A percentile compares a stretch with the other conserved stretches of the same genome.
These are phyloP conservation scores for Lasiosphaeria miniovina DNA, from an alignment of 495 filamentous ascomycete species.

Conservation along the genomic window DNA sequence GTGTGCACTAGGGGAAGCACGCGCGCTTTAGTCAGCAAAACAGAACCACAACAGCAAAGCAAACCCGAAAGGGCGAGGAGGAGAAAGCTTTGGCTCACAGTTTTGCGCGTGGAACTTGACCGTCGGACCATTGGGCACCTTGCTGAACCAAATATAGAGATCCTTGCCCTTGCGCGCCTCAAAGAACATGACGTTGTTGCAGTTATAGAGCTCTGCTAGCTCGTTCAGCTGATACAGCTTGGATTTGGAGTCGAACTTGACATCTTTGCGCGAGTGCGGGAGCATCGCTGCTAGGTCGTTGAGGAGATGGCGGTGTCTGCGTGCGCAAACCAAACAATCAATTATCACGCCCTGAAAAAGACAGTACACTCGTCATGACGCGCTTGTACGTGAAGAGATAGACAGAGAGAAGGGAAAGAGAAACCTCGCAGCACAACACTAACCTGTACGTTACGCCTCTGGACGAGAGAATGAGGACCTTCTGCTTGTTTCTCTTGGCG, in stretches of 20 bases:
- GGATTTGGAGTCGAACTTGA: slow-evolving; percentile 94
- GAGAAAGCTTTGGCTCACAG: slow-evolving; percentile 21
- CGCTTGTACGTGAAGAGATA: neutral
- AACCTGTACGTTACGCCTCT: slow-evolving; percentile 86
- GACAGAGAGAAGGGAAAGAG: neutral
- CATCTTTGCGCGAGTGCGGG: slow-evolving; percentile 89
- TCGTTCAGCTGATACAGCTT: slow-evolving; percentile 93
- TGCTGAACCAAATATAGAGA: slow-evolving; percentile 89
- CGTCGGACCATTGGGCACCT: slow-evolving; percentile 92
- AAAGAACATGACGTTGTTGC: slow-evolving; percentile 97
- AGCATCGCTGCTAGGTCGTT: slow-evolving; percentile 86
- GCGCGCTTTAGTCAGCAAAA: neutral
- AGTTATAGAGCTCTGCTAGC: slow-evolving; percentile 95
- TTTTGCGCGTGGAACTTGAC: slow-evolving; percentile 83
- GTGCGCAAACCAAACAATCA: neutral
- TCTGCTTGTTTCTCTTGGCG: slow-evolving; percentile 62
- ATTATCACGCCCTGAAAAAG: neutral
- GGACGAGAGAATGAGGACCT: slow-evolving; percentile 85
- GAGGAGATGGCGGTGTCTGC: slow-evolving; percentile 86
- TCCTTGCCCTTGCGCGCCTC: slow-evolving; percentile 94
- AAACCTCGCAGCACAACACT: neutral
- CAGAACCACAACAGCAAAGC: slow-evolving; percentile 6
- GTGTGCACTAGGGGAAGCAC: slow-evolving; percentile 63
- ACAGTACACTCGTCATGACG: neutral
- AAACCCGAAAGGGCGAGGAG: neutral